phyloP scores from a whole-genome alignment of 2,329 filamentous ascomycete genomes.

The Paracoccidioides lutzii region DNA sequence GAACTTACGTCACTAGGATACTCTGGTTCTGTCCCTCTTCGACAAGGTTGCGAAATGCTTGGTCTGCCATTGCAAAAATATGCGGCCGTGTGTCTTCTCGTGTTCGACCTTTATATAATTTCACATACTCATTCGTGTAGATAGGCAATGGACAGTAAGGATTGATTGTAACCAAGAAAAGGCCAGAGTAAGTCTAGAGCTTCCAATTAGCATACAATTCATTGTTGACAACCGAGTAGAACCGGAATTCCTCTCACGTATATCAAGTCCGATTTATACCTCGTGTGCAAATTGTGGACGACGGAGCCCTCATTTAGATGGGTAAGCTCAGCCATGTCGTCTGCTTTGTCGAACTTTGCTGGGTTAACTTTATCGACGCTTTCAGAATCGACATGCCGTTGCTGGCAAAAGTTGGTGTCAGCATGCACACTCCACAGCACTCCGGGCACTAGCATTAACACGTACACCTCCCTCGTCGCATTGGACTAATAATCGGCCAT shows the following conservation, averaged over 20 bases:
- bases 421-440: not conserved
- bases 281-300: constrained; percentile 87
- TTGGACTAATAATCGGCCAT: constrained; percentile 64
- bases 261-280: constrained; percentile 91
- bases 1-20: constrained; percentile 70
- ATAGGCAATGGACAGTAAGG: constrained; percentile 92
- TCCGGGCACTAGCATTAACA: constrained; percentile 8
- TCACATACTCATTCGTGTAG: constrained; percentile 91
- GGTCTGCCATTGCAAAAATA: constrained; percentile 94
- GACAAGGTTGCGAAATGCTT: constrained; percentile 88
- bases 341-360: constrained; percentile 97
- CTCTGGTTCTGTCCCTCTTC: constrained; percentile 95
- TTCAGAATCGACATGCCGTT: constrained; percentile 75
- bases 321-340: constrained; percentile 97
- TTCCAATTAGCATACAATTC: not conserved
- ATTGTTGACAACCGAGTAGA: constrained; percentile 2
- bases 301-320: constrained; percentile 97
- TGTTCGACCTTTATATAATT: constrained; percentile 88
- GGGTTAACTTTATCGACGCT: constrained; percentile 98
- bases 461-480: constrained; percentile 82
- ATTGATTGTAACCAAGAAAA: constrained; percentile 95
- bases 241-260: constrained; percentile 40
- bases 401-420: constrained; percentile 36
- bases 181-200: constrained; percentile 73
- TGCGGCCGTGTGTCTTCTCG: constrained; percentile 93